Base-by-base conservation (phyloP, 768 basidiomycete genomes). In the Asterophora parasitica region DNA sequence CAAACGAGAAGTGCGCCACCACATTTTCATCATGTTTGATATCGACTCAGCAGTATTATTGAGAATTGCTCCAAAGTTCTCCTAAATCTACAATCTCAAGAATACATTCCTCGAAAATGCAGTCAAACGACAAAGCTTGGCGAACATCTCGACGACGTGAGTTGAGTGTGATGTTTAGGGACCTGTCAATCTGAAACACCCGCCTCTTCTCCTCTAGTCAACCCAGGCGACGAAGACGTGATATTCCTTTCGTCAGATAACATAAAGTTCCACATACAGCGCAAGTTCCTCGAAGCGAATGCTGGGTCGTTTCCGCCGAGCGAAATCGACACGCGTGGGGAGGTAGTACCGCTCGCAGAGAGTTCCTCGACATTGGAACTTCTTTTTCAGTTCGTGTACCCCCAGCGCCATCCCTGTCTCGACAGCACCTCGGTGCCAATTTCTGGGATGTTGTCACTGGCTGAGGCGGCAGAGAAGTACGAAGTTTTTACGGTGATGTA, bases 391-490 rank as follows among this genome's bases (percentile, higher is more conserved):
- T 66, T 54, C 40, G 53, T 61, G 1, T 62, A 62, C 17, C 64
- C 62, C 2, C 50, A 46, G 17, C 57, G 56, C 17, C 57, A 59
- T 27, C 62, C 62, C 0, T 48, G 53, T 8, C 43, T 66, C 26
- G 43, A 58, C 7, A 34, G 46, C 5, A 39, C 56, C 12, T n/a
- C n/a, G n/a, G n/a, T n/a, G 30, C 42, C 47, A 3, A 60, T 64
- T 23, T 42, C 34, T 1, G 35, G 46, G 1, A 37, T 68, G 16
- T 48, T 42, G 0, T 33, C 47, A 4, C 36, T 67, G 8, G 63
- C 63, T 2, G 63, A 64, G 40, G 63, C 65, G 4, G 63, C 61
- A 31, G 65, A 66, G 42, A 66, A 67, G 44, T 67, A 67, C 35
- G 58, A 64, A 44, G 59, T 65, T 0, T 65, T 55, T 39, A 47